Evolutionary conservation across 768 basidiomycete genomes (phyloP).

Genomic region (Suillus paluster): DNA sequence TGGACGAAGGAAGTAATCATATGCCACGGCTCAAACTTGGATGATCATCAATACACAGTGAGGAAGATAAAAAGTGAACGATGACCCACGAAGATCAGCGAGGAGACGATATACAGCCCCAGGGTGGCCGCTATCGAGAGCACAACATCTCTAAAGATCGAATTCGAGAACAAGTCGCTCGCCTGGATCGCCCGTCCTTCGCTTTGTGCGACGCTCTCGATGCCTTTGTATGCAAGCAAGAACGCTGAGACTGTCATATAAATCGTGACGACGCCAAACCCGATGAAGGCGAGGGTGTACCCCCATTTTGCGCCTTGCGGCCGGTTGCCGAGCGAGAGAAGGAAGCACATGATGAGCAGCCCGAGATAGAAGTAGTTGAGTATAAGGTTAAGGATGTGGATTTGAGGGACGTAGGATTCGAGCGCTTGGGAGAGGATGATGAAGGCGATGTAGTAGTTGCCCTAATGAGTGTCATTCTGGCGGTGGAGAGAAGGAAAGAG

Average conservation of each 20-base stretch:
- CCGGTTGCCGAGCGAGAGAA: slow-evolving; percentile 87
- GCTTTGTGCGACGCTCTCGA: slow-evolving; percentile 58
- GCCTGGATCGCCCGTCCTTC: slow-evolving; percentile 52
- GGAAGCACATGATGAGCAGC: slow-evolving; percentile 83
- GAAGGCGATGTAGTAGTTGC: slow-evolving; percentile 93
- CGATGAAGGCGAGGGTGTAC: slow-evolving; percentile 84
- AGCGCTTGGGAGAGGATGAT: slow-evolving; percentile 75
- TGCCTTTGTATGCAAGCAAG: slow-evolving; percentile 82
- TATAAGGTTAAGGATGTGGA: slow-evolving; percentile 74
- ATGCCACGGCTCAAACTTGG: slow-evolving; percentile 95
- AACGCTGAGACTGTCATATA: slow-evolving; percentile 94
- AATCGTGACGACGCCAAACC: slow-evolving; percentile 89
- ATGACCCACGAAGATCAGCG: slow-evolving; percentile 78
- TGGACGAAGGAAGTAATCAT: slow-evolving; percentile 97
- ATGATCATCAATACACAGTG: slow-evolving; percentile 4
- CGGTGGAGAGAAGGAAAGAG: background rate
- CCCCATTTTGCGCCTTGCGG: slow-evolving; percentile 90
- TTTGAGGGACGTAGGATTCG: slow-evolving; percentile 62
- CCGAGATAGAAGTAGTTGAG: slow-evolving; percentile 90
- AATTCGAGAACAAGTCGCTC: slow-evolving; percentile 72
- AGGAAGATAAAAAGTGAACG: background rate
- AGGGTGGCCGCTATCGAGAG: slow-evolving; percentile 86
- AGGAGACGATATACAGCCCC: slow-evolving; percentile 85
- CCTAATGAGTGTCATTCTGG: slow-evolving; percentile 43
- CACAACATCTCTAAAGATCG: slow-evolving; percentile 85